Evolutionary conservation across 768 basidiomycete species (phyloP).

Genomic region (Lactarius vividus): DNA sequence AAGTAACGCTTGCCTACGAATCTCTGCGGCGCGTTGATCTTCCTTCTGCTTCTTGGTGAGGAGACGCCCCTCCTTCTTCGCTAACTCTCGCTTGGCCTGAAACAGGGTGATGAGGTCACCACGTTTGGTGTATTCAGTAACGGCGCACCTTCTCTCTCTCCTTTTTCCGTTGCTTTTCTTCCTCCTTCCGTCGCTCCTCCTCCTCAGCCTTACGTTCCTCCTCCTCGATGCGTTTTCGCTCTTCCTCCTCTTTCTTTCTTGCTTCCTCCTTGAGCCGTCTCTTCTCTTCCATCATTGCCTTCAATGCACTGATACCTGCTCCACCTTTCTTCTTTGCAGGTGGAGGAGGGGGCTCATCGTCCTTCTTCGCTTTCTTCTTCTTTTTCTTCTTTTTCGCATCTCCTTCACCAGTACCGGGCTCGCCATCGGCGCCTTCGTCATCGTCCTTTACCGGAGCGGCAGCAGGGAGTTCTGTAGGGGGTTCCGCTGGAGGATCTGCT

Average conservation of each 20-base stretch:
- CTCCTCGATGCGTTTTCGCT: conserved; percentile 78
- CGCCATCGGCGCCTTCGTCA: conserved; percentile 67
- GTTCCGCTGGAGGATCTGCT: conserved; percentile 10
- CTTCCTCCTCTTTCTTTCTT: conserved; percentile 67
- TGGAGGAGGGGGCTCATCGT: conserved; percentile 60
- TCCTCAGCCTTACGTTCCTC: conserved; percentile 79
- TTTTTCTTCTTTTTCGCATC: conserved; percentile 67
- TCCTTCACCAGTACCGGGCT: conserved; percentile 49
- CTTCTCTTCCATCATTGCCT: conserved; percentile 91
- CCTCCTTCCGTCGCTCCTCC: conserved; percentile 72
- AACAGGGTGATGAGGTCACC: conserved; percentile 7
- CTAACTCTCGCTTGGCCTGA: conserved; percentile 83
- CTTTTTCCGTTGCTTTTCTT: conserved; percentile 79
- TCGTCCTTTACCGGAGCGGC: conserved; percentile 42
- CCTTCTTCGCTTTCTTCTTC: conserved; percentile 82
- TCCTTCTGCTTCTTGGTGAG: conserved; percentile 98
- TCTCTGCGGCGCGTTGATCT: conserved; percentile 86
- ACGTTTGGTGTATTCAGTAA: conserved; percentile 14
- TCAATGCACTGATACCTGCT: conserved; percentile 73
- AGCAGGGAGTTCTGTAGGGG: conserved; percentile 35
- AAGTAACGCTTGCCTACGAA: conserved; percentile 85
- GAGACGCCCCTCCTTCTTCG: conserved; percentile 90
- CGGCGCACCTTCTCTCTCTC: conserved; percentile 78
- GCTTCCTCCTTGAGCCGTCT: conserved; percentile 86
- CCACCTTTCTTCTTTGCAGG: conserved; percentile 65